Evolutionary conservation across 805 yeast species (phyloP), one percentile per base, ranked within the genome.

Genomic region (Hanseniaspora lachancei): DNA sequence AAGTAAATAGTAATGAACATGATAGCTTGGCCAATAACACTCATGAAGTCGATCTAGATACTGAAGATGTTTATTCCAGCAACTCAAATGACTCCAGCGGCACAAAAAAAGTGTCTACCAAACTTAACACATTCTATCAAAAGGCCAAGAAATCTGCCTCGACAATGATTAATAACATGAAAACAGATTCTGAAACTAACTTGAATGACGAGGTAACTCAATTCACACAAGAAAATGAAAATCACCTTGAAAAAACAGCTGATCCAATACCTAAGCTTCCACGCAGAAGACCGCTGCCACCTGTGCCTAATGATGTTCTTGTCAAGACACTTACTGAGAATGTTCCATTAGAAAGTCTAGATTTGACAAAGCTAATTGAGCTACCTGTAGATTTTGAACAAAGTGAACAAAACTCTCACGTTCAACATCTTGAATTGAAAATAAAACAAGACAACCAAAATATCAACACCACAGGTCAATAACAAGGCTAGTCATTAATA

Each of bases 51-150:
- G 20, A 18, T 15, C 20, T 24, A 32, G 18, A 34, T 8, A 10
- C 21, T 50, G 57, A 27, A 39, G 57, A 48, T 12, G 3, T 49
- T 41, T 24, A 23, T 40, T 44, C 34, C 41, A 5, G 50, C 55
- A 5, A 24, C 39, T 29, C 68, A 20, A 66, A 61, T 10, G 66
- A 63, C 35, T 62, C 68, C 15, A 54, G 61, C 1, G 64, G 64
- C 12, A 63, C 73, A 2, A 70, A 69, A 55, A 72, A 70, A 50
- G 70, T 72, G 3, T 64, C 77, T 48, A 76, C 74, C 57, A 84
- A 79, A 61, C 66, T 85, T 8, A 86, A 85, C 1, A 81, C 77
- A 59, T 82, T 91, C 87, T 84, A 84, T 61, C 74, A 74, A 54
- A 79, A 74, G 38, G 76, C 76, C 55, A 77, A 72, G 23, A 64